Percentiles rank a stretch among this genome's conserved stretches.
These are phyloP conservation scores for Chenopodium quinoa DNA, from an alignment of 148 eudicot species.

Conservation along the genomic window DNA sequence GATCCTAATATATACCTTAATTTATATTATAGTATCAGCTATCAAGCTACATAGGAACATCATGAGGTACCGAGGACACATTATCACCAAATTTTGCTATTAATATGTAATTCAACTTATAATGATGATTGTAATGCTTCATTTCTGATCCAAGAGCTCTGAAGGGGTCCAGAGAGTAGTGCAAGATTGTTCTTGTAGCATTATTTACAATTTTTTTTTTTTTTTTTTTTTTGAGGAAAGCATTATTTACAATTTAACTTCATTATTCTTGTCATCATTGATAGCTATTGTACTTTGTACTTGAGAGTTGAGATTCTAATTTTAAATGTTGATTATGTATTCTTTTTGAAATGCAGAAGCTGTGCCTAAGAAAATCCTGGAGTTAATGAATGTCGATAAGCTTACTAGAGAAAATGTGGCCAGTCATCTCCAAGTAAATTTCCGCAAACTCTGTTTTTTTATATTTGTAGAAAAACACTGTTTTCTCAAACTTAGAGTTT, in stretches of 20 bases:
- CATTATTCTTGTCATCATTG: not conserved
- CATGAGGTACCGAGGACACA: too few species aligned
- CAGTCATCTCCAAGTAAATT: constrained; percentile 68
- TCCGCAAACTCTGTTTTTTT: not conserved
- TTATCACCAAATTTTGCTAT: not conserved
- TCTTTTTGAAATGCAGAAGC: constrained; percentile 44
- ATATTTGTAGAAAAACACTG: not conserved
- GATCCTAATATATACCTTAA: too few species aligned
- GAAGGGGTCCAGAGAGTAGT: not conserved
- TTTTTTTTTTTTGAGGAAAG: too few species aligned
- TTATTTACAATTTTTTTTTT: too few species aligned
- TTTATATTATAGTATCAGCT: too few species aligned
- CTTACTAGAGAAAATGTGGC: constrained; percentile 72
- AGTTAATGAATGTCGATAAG: constrained; percentile 65
- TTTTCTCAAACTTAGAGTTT: constrained; percentile 9
- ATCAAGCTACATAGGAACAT: too few species aligned
- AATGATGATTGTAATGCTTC: not conserved
- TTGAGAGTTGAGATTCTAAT: not conserved
- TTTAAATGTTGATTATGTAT: not conserved
- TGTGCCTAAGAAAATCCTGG: constrained; percentile 69
- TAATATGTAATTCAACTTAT: not conserved
- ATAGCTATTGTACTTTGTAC: not conserved
- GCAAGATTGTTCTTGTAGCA: not conserved
- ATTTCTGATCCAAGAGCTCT: not conserved
- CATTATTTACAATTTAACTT: not conserved